Evolutionary conservation across 1,284 basidiomycete genomes (phyloP).

Genomic region (Retiboletus fuscus): DNA sequence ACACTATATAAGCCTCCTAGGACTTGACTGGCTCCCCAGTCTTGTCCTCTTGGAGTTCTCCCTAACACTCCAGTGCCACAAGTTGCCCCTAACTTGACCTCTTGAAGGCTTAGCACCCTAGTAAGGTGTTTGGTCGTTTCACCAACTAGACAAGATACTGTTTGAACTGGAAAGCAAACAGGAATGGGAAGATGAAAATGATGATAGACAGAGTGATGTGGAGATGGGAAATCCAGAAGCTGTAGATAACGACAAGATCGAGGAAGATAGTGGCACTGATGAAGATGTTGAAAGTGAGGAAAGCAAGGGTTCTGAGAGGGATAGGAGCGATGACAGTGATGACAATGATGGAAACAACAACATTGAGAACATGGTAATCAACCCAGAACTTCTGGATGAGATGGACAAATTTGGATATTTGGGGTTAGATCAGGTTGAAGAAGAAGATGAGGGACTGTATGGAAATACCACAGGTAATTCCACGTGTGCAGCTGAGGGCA

Average conservation of each 20-base stretch:
- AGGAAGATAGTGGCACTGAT: background rate
- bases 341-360: background rate
- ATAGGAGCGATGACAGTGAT: background rate
- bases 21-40: no score
- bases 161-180: conserved; percentile 5
- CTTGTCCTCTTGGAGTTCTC: no score
- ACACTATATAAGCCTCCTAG: no score
- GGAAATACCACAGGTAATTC: no score
- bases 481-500: no score
- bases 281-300: background rate
- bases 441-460: background rate
- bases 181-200: no score
- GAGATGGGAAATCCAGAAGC: background rate
- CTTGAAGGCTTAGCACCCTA: no score
- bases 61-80: no score
- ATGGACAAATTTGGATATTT: conserved; percentile 20
- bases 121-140: no score
- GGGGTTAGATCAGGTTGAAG: conserved; percentile 12
- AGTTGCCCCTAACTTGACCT: no score
- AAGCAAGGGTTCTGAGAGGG: background rate
- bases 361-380: background rate
- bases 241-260: background rate
- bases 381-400: conserved; percentile 3
- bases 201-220: background rate
- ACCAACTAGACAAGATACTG: background rate